A percentile compares a stretch with the other conserved stretches of the same genome.
phyloP scores from a whole-genome alignment of 208 protist genomes.

The Acanthamoeba triangularis region DNA sequence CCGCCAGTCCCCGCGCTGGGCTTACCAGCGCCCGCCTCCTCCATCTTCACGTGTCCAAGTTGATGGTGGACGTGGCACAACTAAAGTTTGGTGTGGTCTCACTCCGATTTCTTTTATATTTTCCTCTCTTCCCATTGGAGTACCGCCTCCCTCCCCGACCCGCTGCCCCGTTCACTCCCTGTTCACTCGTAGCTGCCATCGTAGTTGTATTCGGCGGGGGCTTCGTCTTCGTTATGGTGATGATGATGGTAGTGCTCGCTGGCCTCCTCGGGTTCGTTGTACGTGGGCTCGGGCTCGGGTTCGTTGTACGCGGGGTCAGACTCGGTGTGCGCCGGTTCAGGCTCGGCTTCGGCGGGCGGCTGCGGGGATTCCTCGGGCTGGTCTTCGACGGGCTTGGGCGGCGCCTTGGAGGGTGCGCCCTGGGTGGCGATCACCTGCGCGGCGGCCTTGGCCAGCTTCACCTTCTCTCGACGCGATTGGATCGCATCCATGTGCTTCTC shows the following conservation, averaged over 20 bases:
- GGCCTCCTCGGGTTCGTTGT: background rate
- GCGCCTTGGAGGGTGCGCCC: background rate
- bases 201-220: background rate
- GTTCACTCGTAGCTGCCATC: background rate
- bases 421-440: constrained; percentile 18
- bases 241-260: background rate
- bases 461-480: background rate
- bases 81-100: background rate
- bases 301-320: background rate
- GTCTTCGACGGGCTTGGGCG: constrained; percentile 17
- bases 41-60: background rate
- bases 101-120: background rate
- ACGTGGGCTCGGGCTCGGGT: background rate
- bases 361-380: background rate
- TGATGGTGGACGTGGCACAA: background rate
- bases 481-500: background rate
- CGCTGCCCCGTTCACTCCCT: too few relatives aligned
- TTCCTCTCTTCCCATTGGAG: background rate
- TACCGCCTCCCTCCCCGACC: too few relatives aligned
- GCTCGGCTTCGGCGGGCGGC: background rate
- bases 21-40: background rate
- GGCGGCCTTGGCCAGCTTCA: background rate
- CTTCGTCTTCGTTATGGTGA: background rate
- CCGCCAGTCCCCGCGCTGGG: background rate
- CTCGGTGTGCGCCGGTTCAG: background rate